These are phyloP conservation scores for Quaeritorhiza haematococci DNA, from an alignment of 371 early-diverging fungal genomes.

Conservation along the genomic window DNA sequence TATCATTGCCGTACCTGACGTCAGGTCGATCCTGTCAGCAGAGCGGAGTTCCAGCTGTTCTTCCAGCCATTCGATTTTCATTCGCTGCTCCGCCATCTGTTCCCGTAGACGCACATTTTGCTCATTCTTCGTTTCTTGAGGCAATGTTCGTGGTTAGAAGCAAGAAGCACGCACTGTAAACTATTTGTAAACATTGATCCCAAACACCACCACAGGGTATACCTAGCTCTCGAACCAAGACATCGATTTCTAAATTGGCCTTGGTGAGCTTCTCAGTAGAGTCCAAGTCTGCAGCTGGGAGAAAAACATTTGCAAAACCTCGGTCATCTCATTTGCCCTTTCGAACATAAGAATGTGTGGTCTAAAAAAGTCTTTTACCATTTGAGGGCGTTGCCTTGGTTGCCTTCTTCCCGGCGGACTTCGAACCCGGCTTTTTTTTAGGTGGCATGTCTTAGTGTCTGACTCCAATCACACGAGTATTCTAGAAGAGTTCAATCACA, in stretches of 20 bases:
- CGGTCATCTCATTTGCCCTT: neutral
- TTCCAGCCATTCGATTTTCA: conserved; percentile 29
- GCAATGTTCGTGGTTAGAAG: neutral
- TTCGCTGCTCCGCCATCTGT: conserved; percentile 19
- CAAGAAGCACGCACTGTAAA: neutral
- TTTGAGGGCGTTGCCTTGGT: conserved; percentile 6
- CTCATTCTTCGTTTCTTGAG: conserved; percentile 27
- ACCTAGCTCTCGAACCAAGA: conserved; percentile 34
- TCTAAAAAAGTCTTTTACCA: neutral
- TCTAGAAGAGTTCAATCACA: too few species aligned
- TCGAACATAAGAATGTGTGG: neutral
- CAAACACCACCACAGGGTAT: neutral
- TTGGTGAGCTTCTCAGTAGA: conserved; percentile 35
- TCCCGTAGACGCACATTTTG: conserved; percentile 17
- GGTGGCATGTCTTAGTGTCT: conserved; percentile 23
- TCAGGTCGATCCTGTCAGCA: conserved; percentile 39
- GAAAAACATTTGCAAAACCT: neutral
- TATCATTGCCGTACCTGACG: conserved; percentile 22
- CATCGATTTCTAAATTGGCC: conserved; percentile 28
- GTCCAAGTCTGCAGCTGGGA: conserved; percentile 12
- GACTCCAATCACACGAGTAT: too few species aligned
- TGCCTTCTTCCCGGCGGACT: conserved; percentile 11
- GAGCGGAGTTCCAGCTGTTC: conserved; percentile 27
- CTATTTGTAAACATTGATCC: neutral
- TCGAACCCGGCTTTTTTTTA: conserved; percentile 24